These are phyloP conservation scores for Salix koriyanagi DNA, from an alignment of 345 rosid species.

Conservation along the genomic window DNA sequence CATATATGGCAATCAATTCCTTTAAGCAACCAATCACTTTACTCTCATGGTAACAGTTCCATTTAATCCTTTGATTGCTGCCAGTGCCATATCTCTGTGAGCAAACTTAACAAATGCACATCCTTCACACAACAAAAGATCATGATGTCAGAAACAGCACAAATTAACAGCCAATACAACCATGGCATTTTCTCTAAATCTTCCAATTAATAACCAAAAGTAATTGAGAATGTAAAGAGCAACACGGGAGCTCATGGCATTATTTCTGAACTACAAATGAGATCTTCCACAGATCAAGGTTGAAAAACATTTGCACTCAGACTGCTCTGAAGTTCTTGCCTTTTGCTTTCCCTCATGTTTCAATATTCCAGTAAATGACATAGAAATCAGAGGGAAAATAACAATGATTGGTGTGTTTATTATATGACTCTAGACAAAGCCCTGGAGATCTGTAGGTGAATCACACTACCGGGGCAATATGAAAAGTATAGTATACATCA, in stretches of 20 bases:
- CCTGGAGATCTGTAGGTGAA: neutral
- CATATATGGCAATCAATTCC: neutral
- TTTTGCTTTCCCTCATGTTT: neutral
- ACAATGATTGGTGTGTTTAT: neutral
- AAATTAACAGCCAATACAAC: neutral
- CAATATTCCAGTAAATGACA: neutral
- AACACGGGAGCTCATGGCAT: neutral
- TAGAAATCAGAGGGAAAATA: neutral
- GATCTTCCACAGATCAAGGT: neutral
- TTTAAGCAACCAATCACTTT: slow-evolving; percentile 21
- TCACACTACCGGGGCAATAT: neutral
- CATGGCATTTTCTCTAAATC: neutral
- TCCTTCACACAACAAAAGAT: slow-evolving; percentile 45
- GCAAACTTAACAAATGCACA: slow-evolving; percentile 74
- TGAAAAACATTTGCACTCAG: neutral
- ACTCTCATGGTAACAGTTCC: slow-evolving; percentile 76
- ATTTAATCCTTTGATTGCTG: slow-evolving; percentile 71
- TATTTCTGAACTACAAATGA: neutral
- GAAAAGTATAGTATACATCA: neutral
- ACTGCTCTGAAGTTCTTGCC: neutral
- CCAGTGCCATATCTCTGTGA: slow-evolving; percentile 73
- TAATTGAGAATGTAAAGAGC: neutral
- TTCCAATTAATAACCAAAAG: neutral
- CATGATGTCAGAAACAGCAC: slow-evolving; percentile 19
- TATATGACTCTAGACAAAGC: neutral